Evolutionary conservation across 768 basidiomycete genomes (phyloP), one percentile per base, ranked within the genome.

Genomic region (Dictyophora rubrovolvata): DNA sequence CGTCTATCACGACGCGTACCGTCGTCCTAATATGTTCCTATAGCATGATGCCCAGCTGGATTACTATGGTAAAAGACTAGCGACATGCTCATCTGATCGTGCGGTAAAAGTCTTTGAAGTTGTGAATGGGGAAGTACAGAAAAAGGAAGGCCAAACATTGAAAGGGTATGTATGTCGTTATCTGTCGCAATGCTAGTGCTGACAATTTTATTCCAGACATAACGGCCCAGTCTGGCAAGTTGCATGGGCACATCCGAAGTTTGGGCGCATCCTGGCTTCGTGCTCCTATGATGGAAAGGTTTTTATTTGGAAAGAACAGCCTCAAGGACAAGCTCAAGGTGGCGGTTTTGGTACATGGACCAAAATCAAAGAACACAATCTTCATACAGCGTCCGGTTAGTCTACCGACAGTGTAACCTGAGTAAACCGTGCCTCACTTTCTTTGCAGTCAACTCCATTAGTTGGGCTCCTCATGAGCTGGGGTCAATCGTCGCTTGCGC

Each of bases 211-310:
- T 28, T 33, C 6, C 63, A 96, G 94, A 46, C 96, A 98, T 72
- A 90, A 89, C 3, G 94, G 95, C 10, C 95, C 96, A 7, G 93
- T 99, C 37, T 98, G 95, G 94, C 93, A 95, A 66, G 86, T 99
- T 54, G 83, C 93, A 21, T 99, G 96, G 96, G 95, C 90, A 2
- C 95, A 99, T 66, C 96, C 96, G 22, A 96, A 93, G 70, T 99
- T 89, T 66, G 96, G 96, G 1, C 85, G 88, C 62, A 95, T 99
- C 66, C 83, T 99, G 55, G 95, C 95, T 28, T 94, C 91, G n/a
- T 95, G 93, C 68, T 96, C 94, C 5, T 98, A 98, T 70, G 96
- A 99, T 65, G 94, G 96, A 50, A 91, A 95, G 66, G 96, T 96
- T 18, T 81, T 97, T 72, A 93, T 99, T 64, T 99, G 96, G 96